phyloP scores from a whole-genome alignment of 2,329 filamentous ascomycete genomes.

The Pseudogymnoascus sp. region DNA sequence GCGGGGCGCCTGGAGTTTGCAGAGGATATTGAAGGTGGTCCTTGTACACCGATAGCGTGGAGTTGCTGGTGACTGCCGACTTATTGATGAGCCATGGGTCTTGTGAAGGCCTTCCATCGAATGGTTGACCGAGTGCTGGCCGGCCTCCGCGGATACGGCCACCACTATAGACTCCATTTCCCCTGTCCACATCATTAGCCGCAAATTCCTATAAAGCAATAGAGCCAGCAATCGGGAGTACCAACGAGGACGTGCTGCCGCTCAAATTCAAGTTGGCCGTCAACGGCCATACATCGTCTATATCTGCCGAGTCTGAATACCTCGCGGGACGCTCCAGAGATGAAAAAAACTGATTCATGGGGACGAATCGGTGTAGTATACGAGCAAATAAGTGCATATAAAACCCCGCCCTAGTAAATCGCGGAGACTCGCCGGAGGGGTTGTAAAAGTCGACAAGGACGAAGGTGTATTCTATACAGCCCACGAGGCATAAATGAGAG shows the following conservation, averaged over 20 bases:
- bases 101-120: background rate
- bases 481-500: background rate
- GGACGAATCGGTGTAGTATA: background rate
- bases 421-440: no score
- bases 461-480: slow-evolving; percentile 1
- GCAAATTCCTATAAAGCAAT: background rate
- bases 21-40: background rate
- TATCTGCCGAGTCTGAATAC: background rate
- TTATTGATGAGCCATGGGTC: background rate
- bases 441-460: no score
- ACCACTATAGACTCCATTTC: background rate
- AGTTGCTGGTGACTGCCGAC: background rate
- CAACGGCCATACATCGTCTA: slow-evolving; percentile 1
- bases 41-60: background rate
- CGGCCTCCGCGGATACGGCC: background rate
- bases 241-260: background rate
- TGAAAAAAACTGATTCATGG: background rate
- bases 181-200: background rate
- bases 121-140: background rate
- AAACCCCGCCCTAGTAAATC: background rate
- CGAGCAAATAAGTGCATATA: background rate
- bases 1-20: background rate
- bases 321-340: background rate
- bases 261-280: background rate
- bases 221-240: background rate